Percentiles rank a stretch among this genome's conserved stretches.
phyloP scores from a whole-genome alignment of 768 basidiomycete genomes.

The Favolaschia claudopus region DNA sequence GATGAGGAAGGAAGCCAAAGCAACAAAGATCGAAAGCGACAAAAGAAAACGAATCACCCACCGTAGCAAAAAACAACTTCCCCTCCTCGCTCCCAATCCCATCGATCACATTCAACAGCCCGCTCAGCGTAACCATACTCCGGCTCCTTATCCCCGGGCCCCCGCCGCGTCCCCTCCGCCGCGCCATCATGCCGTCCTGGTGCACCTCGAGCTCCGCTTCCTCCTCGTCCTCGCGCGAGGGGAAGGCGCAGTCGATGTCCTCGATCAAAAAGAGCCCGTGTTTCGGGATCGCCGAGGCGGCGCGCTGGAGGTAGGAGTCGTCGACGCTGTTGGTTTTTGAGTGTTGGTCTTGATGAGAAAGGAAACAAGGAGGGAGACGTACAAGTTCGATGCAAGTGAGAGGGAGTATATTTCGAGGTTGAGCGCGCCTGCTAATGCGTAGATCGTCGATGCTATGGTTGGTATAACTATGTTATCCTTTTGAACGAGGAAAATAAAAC shows the following conservation, averaged over 20 bases:
- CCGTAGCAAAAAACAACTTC: conserved; percentile 28
- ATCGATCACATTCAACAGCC: conserved; percentile 46
- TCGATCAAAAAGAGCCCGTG: conserved; percentile 39
- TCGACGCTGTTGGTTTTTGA: conserved; percentile 30
- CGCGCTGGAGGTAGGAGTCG: conserved; percentile 36
- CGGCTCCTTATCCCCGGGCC: neutral
- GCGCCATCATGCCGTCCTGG: neutral
- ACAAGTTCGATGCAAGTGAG: conserved; percentile 38
- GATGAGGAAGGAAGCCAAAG: no score
- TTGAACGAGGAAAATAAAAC: neutral
- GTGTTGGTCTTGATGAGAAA: neutral
- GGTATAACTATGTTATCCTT: neutral
- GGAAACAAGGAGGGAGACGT: neutral
- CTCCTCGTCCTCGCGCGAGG: conserved; percentile 36
- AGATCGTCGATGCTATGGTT: conserved; percentile 30
- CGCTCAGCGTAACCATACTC: conserved; percentile 40
- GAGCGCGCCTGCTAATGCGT: conserved; percentile 49
- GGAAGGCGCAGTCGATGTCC: conserved; percentile 29
- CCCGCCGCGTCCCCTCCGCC: neutral
- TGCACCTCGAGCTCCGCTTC: no score
- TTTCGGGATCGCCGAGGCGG: conserved; percentile 35
- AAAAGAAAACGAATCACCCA: conserved; percentile 6
- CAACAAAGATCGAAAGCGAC: no score
- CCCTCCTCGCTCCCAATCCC: conserved; percentile 46
- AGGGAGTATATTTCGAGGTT: conserved; percentile 66